Base-by-base conservation (phyloP, 768 basidiomycete genomes). In the Boletus rubroflammeus region DNA sequence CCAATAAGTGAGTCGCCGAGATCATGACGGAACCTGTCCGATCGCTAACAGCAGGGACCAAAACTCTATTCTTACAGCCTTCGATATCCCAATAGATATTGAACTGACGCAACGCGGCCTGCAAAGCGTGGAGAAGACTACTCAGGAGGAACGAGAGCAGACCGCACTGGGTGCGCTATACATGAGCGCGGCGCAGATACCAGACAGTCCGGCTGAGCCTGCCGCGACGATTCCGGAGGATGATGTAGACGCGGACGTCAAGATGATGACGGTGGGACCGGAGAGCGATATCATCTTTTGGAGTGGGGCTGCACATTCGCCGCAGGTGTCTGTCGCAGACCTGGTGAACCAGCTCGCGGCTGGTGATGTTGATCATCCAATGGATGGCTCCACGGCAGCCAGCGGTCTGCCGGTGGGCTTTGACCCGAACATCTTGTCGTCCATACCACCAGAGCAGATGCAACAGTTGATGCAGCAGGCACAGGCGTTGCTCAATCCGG, bases 141-240 rank as follows among this genome's bases (percentile, higher is more conserved):
- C 75, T 21, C 91, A 93, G 70, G 91, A 87, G 68, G 78, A 84
- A 68, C 82, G 91, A 50, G 91, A 93, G 67, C 81, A 85, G 68
- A 85, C 82, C 15, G 86, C 87, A 28, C 77, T 93, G 21, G 81
- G 81, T 25, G 89, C 90, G 40, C 67, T 88, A 32, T 93, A 93
- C 68, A 84, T 87, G 76, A 78, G 78, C 13, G 68, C 76, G 42
- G 76, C 78, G 43, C 86, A 87, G 58, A 86, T 92, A 61, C 91
- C 91, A 41, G 88, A 91, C 46, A 81, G 84, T 54, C 87, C 91
- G 19, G 80, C 81, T 36, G 91, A 92, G 71, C 84, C 86, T 26
- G 67, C 80, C 19, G 68, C 72, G 56, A 74, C 78, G 59, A 77
- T 86, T 55, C 65, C 79, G 44, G 88, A 88, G 60, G 89, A 88